Evolutionary conservation across 2,329 filamentous ascomycete genomes (phyloP).

Genomic region (Paraphaeosphaeria minitans): DNA sequence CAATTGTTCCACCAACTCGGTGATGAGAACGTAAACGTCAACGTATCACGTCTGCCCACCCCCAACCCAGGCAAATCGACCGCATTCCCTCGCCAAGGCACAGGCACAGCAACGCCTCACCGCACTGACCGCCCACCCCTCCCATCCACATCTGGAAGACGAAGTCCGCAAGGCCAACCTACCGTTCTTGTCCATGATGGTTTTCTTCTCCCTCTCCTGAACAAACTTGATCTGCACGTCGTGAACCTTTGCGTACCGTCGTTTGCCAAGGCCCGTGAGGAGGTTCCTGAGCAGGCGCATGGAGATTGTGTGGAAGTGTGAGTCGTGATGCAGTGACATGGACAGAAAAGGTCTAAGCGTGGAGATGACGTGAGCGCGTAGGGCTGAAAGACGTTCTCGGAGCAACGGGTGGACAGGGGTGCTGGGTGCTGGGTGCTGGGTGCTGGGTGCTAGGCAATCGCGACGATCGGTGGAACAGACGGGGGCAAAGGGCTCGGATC

Average conservation of each 20-base stretch:
- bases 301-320: background rate
- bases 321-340: background rate
- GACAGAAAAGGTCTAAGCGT: background rate
- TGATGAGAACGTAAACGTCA: background rate
- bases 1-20: background rate
- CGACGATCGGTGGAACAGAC: slow-evolving; percentile 4
- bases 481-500: background rate
- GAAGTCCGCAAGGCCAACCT: slow-evolving; percentile 12
- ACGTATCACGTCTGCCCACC: background rate
- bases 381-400: slow-evolving; percentile 4
- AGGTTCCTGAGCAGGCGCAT: background rate
- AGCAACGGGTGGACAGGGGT: slow-evolving; percentile 1
- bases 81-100: background rate
- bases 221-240: slow-evolving; percentile 26
- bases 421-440: background rate
- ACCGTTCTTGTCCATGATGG: slow-evolving; percentile 29
- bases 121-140: background rate
- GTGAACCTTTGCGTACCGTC: slow-evolving; percentile 38
- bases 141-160: background rate
- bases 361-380: slow-evolving; percentile 5
- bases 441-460: background rate
- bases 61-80: background rate
- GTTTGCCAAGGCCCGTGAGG: slow-evolving; percentile 7
- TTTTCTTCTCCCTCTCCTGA: slow-evolving; percentile 9
- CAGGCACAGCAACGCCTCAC: background rate